Evolutionary conservation across 306 rosid genomes (phyloP).

Genomic region (Quercus variabilis): DNA sequence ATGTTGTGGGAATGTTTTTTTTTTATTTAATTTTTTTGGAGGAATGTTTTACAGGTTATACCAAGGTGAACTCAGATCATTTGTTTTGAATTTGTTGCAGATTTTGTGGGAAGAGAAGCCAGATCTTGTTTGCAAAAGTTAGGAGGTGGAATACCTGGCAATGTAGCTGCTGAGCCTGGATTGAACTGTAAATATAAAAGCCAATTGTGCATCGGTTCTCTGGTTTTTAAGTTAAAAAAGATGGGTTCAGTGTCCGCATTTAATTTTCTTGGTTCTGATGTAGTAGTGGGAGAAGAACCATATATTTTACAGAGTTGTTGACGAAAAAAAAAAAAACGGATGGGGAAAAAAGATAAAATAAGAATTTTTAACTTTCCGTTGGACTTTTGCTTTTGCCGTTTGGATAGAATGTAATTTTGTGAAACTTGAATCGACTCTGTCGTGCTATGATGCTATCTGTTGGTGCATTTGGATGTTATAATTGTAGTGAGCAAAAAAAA

Average conservation of each 20-base stretch:
- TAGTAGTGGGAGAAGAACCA: conserved; percentile 13
- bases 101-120: conserved; percentile 23
- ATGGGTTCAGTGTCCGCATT: conserved; percentile 11
- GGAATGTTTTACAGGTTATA: no score
- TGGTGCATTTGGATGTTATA: no score
- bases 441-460: no score
- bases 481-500: no score
- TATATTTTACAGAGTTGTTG: conserved; percentile 23
- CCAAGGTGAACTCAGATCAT: background rate
- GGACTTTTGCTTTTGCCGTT: background rate
- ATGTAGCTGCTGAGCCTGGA: background rate
- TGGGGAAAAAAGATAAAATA: conserved; percentile 1
- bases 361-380: background rate
- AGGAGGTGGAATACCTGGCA: conserved; percentile 2
- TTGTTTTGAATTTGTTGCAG: conserved; percentile 20
- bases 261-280: conserved; percentile 16
- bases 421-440: background rate
- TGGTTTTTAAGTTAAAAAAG: conserved; percentile 9
- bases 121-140: background rate
- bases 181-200: conserved; percentile 44
- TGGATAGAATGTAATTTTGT: background rate
- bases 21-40: no score
- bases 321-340: no score
- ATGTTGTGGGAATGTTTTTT: background rate
- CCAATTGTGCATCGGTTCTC: background rate